Evolutionary conservation across 805 yeast species (phyloP).

Genomic region (Isabelozyma heimii): DNA sequence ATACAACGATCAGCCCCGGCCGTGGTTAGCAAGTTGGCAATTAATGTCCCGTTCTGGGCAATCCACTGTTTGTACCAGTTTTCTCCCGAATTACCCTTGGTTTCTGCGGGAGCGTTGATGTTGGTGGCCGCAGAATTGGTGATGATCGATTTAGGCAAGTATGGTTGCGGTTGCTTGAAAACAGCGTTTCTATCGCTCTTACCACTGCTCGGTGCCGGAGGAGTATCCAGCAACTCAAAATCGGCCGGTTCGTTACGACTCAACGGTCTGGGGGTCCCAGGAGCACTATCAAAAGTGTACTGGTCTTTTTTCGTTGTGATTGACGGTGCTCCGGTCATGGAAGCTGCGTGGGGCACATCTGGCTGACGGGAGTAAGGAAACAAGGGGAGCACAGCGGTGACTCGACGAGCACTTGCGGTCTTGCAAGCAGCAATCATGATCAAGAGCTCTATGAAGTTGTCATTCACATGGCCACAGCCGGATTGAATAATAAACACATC

Average conservation of each 20-base stretch:
- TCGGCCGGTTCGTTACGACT: conserved; percentile 19
- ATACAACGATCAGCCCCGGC: conserved; percentile 97
- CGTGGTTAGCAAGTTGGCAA: conserved; percentile 81
- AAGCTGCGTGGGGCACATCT: conserved; percentile 75
- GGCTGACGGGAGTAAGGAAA: conserved; percentile 97
- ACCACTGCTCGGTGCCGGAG: conserved; percentile 7
- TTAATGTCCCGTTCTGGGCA: conserved; percentile 89
- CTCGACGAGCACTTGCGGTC: conserved; percentile 83
- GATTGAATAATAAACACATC: conserved; percentile 90
- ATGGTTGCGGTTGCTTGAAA: conserved; percentile 6
- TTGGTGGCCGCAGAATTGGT: conserved; percentile 34
- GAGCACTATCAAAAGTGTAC: conserved; percentile 51
- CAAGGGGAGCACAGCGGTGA: conserved; percentile 87
- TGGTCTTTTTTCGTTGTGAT: conserved; percentile 29
- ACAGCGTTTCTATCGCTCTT: conserved; percentile 4
- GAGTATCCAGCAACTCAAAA: conserved; percentile 3
- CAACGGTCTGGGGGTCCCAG: conserved; percentile 48
- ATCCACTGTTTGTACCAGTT: conserved; percentile 91
- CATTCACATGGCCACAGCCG: conserved; percentile 87
- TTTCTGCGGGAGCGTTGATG: conserved; percentile 30
- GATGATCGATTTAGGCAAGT: conserved; percentile 19
- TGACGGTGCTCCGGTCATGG: conserved; percentile 68
- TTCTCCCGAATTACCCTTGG: conserved; percentile 37
- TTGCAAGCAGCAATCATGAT: conserved; percentile 91
- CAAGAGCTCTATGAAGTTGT: conserved; percentile 76